These are phyloP conservation scores for Suhomyces guaymorum DNA, from an alignment of 1,139 yeast species.

Conservation along the genomic window DNA sequence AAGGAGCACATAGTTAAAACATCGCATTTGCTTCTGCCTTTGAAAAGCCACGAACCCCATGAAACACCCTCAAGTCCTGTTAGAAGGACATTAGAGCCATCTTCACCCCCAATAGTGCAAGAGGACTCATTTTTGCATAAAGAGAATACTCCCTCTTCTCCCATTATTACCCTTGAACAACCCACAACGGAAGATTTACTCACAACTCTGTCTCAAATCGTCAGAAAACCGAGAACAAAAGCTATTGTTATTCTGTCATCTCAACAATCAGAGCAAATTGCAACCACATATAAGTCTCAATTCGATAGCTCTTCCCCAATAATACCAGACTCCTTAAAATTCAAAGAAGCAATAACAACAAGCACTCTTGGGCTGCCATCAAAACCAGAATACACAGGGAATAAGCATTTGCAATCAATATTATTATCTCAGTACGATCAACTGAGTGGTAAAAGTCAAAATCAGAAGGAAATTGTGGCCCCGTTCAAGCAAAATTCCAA, in stretches of 20 bases:
- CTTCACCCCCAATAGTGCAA: not conserved
- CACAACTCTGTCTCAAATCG: not conserved
- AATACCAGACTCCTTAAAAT: constrained; percentile 2
- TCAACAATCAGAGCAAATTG: not conserved
- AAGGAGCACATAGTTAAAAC: too few relatives aligned
- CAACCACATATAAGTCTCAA: constrained; percentile 2
- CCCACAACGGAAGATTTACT: not conserved
- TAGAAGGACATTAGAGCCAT: not conserved
- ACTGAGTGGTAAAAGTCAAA: too few relatives aligned
- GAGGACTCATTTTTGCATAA: not conserved
- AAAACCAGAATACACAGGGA: too few relatives aligned
- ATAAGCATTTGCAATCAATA: too few relatives aligned
- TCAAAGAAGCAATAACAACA: constrained; percentile 6
- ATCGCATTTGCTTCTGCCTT: too few relatives aligned
- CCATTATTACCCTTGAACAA: not conserved
- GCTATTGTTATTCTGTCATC: constrained; percentile 4
- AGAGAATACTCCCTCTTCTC: constrained; percentile 5
- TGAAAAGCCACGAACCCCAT: too few relatives aligned
- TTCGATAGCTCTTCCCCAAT: constrained; percentile 8
- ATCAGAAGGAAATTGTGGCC: too few relatives aligned
- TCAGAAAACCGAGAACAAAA: not conserved
- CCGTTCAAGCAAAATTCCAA: too few relatives aligned
- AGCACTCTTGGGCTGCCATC: too few relatives aligned
- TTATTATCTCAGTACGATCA: too few relatives aligned
- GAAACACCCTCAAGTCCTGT: not conserved